Evolutionary conservation across 805 yeast species (phyloP), one percentile per base, ranked within the genome.

Genomic region (Sugiyamaella chiloensis): DNA sequence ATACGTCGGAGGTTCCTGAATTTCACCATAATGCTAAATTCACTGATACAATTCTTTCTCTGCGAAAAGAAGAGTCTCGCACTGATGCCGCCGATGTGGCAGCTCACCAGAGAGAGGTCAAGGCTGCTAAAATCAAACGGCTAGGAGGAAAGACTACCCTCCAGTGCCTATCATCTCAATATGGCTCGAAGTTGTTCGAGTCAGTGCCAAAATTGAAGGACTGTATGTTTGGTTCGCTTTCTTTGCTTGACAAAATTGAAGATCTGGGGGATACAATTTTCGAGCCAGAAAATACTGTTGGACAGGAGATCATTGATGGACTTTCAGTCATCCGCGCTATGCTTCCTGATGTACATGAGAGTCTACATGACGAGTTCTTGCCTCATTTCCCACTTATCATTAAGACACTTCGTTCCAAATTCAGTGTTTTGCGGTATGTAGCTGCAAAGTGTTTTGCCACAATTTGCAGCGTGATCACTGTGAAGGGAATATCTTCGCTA

Each of bases 1-100:
- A 91, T 62, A 88, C 96, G 0, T 79, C 93, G 2, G 97, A 90
- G 61, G 96, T 91, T 26, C 99, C 99, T 2, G 97, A 88, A 59
- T 93, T 87, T 60, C 72, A 73, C 12, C 82, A 85, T 39, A 85
- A 86, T 56, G 75, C 77, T 31, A 65, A 67, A 11, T 70, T 74
- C 47, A 72, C 66, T 14, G 79, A 77, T 39, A 69, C 69, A 11
- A 83, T 91, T 9, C 67, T 90, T 45, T 87, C 96, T 1, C 72
- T 89, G 56, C 72, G 79, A 47, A 87, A 87, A 57, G 96, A 88
- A 56, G 95, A 87, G 54, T 79, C 83, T 1, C 73, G 73, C 42
- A 66, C 80, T 1, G 83, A 80, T 51, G 79, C 83, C 4, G 74
- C 76, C 12, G 89, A 82, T 52, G 73, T 78, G 49, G 75, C 80